Evolutionary conservation across 768 basidiomycete genomes (phyloP), one percentile per base, ranked within the genome.

Genomic region (Cystobasidium tubakii): DNA sequence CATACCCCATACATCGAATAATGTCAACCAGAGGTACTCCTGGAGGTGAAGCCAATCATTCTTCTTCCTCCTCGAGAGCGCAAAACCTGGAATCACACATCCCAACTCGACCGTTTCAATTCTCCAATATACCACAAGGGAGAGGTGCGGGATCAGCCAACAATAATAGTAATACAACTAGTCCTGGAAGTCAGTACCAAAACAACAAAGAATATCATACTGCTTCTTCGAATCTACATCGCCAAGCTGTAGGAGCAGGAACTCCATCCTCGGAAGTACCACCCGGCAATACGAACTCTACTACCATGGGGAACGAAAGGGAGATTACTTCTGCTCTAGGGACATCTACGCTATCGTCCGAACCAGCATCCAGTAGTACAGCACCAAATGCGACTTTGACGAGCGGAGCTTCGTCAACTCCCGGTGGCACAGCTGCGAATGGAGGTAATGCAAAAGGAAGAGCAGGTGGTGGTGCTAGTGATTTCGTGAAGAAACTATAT

Each of bases 401-500:
- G 4, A 50, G 46, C 21, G 46, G 21, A 9, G 54, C 54, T 9
- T 7, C 9, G 23, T 23, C 54, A 57, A 13, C 54, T 23, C 54
- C 54, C 21, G 7, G 6, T 23, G 19, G 29, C 54, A 23, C 54
- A 31, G 12, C 57, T 39, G 57, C 57, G 3, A 39, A 62, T 31
- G 57, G 57, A 12, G 54, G 39, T 2, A 70, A 17, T 6, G 63
- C 21, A 19, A 60, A 50, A 50, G 73, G 53, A 44, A 65, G 53
- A 50, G n/a, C 33, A 17, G 54, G 23, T 23, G 78, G 77, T 0
- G 78, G 78, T 27, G 77, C 92, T 36, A 88, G 87, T 78, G 92
- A 94, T 82, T 95, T 95, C 80, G 92, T 94, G 77, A 93, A 93
- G 84, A 94, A 93, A 81, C 83, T 95, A 10, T 93, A 89, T 89